Percentiles rank a stretch among this genome's conserved stretches.
Conservation (phyloP, 441 rosid genomes). For the Gossypium davidsonii region DNA sequence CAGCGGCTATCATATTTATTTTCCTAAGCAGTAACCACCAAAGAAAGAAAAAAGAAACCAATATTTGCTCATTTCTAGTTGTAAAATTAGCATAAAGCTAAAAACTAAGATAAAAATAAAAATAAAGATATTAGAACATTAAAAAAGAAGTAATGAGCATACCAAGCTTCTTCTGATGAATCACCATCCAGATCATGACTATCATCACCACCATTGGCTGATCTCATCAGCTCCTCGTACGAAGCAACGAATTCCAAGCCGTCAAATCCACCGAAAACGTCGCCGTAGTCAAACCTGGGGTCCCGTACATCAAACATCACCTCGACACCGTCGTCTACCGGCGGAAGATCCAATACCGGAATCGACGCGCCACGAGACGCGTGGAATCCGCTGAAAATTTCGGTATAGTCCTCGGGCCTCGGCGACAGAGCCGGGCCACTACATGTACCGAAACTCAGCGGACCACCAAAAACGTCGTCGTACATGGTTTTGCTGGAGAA, state of each 20-base stretch:
- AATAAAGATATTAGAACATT: neutral
- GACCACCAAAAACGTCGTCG: slow-evolving; percentile 76
- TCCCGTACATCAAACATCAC: slow-evolving; percentile 59
- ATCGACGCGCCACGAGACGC: slow-evolving; percentile 70
- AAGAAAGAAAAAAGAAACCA: neutral
- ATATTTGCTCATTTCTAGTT: neutral
- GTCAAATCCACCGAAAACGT: slow-evolving; percentile 65
- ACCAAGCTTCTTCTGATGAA: slow-evolving; percentile 74
- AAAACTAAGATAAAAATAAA: neutral
- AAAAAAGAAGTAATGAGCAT: slow-evolving; percentile 13
- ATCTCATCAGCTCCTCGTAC: slow-evolving; percentile 47
- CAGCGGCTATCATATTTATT: neutral
- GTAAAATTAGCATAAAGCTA: slow-evolving; percentile 1
- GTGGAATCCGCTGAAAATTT: slow-evolving; percentile 73
- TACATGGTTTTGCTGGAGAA: slow-evolving; percentile 40
- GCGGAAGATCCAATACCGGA: slow-evolving; percentile 85
- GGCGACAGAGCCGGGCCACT: slow-evolving; percentile 54
- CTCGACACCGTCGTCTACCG: slow-evolving; percentile 33
- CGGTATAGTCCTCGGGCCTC: slow-evolving; percentile 69
- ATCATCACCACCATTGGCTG: slow-evolving; percentile 28
- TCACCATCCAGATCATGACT: slow-evolving; percentile 15
- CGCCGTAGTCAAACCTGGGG: slow-evolving; percentile 58
- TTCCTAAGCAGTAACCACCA: neutral
- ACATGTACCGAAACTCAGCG: slow-evolving; percentile 49
- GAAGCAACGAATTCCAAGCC: slow-evolving; percentile 59